phyloP scores from a whole-genome alignment of 2,329 filamentous ascomycete species.

The Cyanodermella asteris region DNA sequence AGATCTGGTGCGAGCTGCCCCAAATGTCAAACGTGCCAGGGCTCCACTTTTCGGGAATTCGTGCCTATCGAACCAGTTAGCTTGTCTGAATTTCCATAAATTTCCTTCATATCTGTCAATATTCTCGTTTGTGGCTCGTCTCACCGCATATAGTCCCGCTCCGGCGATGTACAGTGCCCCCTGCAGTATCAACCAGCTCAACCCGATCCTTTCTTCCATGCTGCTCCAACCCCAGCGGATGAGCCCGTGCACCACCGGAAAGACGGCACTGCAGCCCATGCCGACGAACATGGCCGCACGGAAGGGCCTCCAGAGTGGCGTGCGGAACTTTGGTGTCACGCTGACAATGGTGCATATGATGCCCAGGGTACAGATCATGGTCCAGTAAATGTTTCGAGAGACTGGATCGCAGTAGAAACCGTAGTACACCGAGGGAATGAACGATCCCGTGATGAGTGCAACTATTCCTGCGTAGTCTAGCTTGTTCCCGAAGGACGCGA shows the following conservation, averaged over 20 bases:
- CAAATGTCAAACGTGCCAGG: constrained; percentile 74
- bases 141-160: constrained; percentile 64
- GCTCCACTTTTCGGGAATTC: constrained; percentile 60
- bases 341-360: constrained; percentile 56
- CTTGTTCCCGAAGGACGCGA: constrained; percentile 65
- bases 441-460: constrained; percentile 73
- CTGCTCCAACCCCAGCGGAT: constrained; percentile 40
- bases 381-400: constrained; percentile 51
- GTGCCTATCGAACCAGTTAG: constrained; percentile 24
- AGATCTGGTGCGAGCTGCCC: constrained; percentile 89
- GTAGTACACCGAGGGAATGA: constrained; percentile 73
- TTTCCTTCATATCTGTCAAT: no score
- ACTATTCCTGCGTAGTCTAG: constrained; percentile 92
- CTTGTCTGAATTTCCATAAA: no score
- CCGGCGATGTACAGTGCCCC: constrained; percentile 70
- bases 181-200: constrained; percentile 61
- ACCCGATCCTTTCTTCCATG: constrained; percentile 53
- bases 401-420: constrained; percentile 51
- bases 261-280: constrained; percentile 62
- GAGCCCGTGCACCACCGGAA: constrained; percentile 64
- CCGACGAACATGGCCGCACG: constrained; percentile 75
- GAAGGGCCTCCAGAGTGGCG: constrained; percentile 63
- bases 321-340: constrained; percentile 63
- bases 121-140: no score
- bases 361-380: constrained; percentile 56